Evolutionary conservation across 2,329 filamentous ascomycete species (phyloP).

Genomic region (Lasiodiplodia sp.): DNA sequence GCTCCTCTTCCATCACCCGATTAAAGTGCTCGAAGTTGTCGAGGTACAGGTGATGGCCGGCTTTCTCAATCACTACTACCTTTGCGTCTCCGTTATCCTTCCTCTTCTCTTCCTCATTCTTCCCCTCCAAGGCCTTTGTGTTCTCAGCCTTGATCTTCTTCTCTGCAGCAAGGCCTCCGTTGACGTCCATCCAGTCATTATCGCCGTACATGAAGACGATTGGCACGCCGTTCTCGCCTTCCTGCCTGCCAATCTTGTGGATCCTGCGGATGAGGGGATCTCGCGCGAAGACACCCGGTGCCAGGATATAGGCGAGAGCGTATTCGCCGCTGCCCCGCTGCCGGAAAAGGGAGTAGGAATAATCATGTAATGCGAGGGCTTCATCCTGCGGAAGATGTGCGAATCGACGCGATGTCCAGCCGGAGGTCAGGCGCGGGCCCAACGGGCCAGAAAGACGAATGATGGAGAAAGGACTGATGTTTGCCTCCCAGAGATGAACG

Average conservation of each 20-base stretch:
- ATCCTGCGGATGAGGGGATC: slow-evolving; percentile 87
- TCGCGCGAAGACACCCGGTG: slow-evolving; percentile 90
- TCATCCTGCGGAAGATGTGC: slow-evolving; percentile 83
- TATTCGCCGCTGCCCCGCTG: slow-evolving; percentile 94
- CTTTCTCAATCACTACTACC: slow-evolving; percentile 77
- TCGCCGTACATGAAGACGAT: slow-evolving; percentile 61
- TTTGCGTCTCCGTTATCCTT: slow-evolving; percentile 81
- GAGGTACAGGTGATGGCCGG: slow-evolving; percentile 76
- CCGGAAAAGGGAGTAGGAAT: slow-evolving; percentile 92
- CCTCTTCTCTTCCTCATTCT: slow-evolving; percentile 69
- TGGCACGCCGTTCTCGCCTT: slow-evolving; percentile 72
- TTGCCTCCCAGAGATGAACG: slow-evolving; percentile 94
- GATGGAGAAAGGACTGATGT: slow-evolving; percentile 92
- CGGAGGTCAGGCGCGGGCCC: slow-evolving; percentile 89
- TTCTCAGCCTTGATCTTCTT: slow-evolving; percentile 78
- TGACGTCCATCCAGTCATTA: slow-evolving; percentile 38
- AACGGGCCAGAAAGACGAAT: slow-evolving; percentile 88
- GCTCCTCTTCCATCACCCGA: slow-evolving; percentile 67
- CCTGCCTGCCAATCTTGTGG: slow-evolving; percentile 81
- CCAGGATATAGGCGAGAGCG: slow-evolving; percentile 88
- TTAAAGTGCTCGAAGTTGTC: slow-evolving; percentile 77
- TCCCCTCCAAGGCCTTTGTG: slow-evolving; percentile 63
- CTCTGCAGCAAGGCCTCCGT: slow-evolving; percentile 80
- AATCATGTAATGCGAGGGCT: slow-evolving; percentile 85
- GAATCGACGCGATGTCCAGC: slow-evolving; percentile 95